Percentiles rank a stretch among this genome's conserved stretches.
phyloP scores from a whole-genome alignment of 345 rosid species.

The Populus tremula region DNA sequence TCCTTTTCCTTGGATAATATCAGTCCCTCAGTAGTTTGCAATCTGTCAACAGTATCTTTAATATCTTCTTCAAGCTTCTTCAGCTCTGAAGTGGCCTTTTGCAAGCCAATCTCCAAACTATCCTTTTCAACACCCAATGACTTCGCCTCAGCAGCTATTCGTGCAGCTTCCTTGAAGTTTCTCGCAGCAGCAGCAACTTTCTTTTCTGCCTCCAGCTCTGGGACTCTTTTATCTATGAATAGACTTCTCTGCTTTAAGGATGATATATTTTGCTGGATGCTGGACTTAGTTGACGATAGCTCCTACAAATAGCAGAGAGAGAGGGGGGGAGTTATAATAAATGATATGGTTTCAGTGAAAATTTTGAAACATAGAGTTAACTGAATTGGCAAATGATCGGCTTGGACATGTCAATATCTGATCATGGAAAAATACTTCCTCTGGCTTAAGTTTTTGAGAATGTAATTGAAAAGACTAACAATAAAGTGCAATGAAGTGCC shows the following conservation, averaged over 20 bases:
- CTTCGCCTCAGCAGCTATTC: constrained; percentile 86
- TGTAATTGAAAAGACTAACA: no score
- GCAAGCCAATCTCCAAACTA: constrained; percentile 49
- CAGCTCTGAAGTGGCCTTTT: constrained; percentile 45
- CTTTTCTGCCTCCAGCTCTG: constrained; percentile 89
- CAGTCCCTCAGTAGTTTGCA: constrained; percentile 63
- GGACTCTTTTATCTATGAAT: constrained; percentile 74
- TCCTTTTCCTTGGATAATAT: constrained; percentile 65
- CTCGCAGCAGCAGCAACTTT: constrained; percentile 80
- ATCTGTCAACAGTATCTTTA: constrained; percentile 47
- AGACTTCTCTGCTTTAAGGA: constrained; percentile 64
- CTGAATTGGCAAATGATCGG: no score
- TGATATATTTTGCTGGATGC: constrained; percentile 66
- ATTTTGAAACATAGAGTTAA: no score
- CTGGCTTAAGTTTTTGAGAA: no score
- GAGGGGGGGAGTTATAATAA: not conserved
- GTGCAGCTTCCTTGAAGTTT: constrained; percentile 91
- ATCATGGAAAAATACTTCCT: no score
- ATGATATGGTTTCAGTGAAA: constrained; percentile 4
- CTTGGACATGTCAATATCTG: no score
- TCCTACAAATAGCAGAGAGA: constrained; percentile 44
- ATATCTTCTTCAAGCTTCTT: constrained; percentile 58
- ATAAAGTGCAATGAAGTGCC: no score
- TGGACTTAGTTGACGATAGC: constrained; percentile 71
- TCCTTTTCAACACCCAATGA: constrained; percentile 71